These are phyloP conservation scores for Wickerhamomyces tratensis DNA, from an alignment of 805 yeast species.

Conservation along the genomic window DNA sequence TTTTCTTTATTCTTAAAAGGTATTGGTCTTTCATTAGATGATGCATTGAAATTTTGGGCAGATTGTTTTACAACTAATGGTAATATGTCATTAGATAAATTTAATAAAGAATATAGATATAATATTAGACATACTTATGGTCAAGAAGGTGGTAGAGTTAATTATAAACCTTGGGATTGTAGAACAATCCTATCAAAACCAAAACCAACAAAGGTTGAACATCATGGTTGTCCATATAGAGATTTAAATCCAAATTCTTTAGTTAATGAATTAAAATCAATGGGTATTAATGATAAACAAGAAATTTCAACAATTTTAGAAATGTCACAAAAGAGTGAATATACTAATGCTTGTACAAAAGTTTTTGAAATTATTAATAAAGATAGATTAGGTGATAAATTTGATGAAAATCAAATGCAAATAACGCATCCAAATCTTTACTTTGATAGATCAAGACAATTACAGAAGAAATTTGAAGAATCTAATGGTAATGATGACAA, in stretches of 20 bases:
- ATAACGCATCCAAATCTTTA: conserved; percentile 85
- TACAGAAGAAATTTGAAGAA: conserved; percentile 27
- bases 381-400: conserved; percentile 28
- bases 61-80: conserved; percentile 53
- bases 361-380: conserved; percentile 71
- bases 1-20: conserved; percentile 80
- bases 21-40: conserved; percentile 79
- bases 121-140: conserved; percentile 88
- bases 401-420: conserved; percentile 42
- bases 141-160: conserved; percentile 79
- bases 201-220: conserved; percentile 56
- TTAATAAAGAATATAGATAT: conserved; percentile 83
- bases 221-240: conserved; percentile 91
- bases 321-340: conserved; percentile 58
- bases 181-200: conserved; percentile 64
- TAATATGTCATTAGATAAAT: conserved; percentile 54
- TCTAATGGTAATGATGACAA: background rate
- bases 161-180: conserved; percentile 84
- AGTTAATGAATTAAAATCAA: conserved; percentile 39
- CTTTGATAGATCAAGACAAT: conserved; percentile 64
- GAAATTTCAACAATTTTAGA: conserved; percentile 55
- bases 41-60: conserved; percentile 81
- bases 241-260: conserved; percentile 62
- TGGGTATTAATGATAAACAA: conserved; percentile 54
- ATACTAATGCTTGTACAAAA: conserved; percentile 80